These are phyloP conservation scores for Hapsidospora chrysogenum DNA, from an alignment of 495 filamentous ascomycete genomes.

Conservation along the genomic window DNA sequence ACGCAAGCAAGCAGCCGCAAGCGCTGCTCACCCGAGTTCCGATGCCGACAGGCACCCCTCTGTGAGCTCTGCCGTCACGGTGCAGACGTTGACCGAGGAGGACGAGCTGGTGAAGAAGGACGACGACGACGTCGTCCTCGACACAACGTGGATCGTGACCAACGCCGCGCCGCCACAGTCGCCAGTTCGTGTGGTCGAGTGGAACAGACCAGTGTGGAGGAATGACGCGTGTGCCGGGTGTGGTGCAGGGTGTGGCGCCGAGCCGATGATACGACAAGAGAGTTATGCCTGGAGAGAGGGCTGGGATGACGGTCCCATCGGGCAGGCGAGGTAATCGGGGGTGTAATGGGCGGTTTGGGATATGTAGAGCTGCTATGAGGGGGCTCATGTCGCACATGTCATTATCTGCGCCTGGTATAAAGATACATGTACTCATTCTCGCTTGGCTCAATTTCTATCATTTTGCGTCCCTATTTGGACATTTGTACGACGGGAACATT, in stretches of 20 bases:
- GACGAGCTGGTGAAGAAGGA: neutral
- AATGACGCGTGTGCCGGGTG: neutral
- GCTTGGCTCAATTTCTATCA: too few species aligned
- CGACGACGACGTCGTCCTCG: neutral
- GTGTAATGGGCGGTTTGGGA: too few species aligned
- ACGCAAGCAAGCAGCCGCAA: neutral
- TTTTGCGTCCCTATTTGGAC: too few species aligned
- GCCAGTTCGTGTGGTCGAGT: neutral
- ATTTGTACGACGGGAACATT: too few species aligned
- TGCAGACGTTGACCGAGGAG: neutral
- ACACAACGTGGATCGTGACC: too few species aligned
- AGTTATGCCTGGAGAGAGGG: neutral
- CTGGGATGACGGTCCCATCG: neutral
- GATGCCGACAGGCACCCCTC: conserved; percentile 1
- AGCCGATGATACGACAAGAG: neutral
- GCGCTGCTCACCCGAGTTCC: neutral
- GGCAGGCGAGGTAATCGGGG: neutral
- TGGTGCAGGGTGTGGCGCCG: neutral
- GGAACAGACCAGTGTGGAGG: neutral
- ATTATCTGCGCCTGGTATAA: too few species aligned
- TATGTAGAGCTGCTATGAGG: too few species aligned
- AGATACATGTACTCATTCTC: too few species aligned
- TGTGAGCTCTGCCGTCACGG: neutral
- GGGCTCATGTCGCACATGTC: too few species aligned
- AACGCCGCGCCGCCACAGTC: neutral